phyloP scores from a whole-genome alignment of 1,139 yeast genomes.

The Debaryomyces singareniensis region DNA sequence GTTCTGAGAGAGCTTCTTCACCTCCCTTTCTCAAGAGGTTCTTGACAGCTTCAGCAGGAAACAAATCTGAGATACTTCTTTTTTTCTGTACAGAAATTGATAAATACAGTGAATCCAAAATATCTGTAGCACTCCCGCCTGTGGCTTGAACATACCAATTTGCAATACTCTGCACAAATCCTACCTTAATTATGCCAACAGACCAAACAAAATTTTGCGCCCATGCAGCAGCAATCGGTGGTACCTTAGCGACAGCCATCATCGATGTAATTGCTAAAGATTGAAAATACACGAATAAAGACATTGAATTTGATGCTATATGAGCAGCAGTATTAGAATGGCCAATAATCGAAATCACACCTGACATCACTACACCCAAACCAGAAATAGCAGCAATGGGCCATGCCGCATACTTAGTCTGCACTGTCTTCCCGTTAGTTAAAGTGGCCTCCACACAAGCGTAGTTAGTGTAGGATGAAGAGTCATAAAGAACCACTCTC shows the following conservation, averaged over 20 bases:
- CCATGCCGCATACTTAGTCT: conserved; percentile 93
- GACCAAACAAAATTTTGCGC: conserved; percentile 97
- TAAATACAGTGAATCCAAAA: conserved; percentile 47
- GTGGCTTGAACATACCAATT: conserved; percentile 97
- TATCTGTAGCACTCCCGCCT: conserved; percentile 80
- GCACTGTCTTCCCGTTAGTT: conserved; percentile 88
- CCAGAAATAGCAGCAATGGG: conserved; percentile 92
- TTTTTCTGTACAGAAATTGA: conserved; percentile 77
- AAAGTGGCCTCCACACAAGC: conserved; percentile 93
- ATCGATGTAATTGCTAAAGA: conserved; percentile 86
- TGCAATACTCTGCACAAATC: conserved; percentile 81
- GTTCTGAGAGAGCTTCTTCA: background rate
- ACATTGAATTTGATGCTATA: conserved; percentile 91
- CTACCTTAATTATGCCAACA: conserved; percentile 75
- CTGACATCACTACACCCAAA: conserved; percentile 79
- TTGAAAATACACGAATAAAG: conserved; percentile 90
- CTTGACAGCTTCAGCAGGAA: too few species aligned
- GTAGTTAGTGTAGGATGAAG: conserved; percentile 36
- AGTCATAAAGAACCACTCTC: conserved; percentile 57
- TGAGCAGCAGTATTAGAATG: conserved; percentile 94
- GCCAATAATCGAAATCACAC: conserved; percentile 80
- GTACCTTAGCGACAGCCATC: conserved; percentile 92
- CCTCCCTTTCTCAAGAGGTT: conserved; percentile 8
- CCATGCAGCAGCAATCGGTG: conserved; percentile 99
- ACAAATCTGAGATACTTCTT: too few species aligned